A percentile compares a stretch with the other conserved stretches of the same genome.
Evolutionary conservation across 116 monocot species (phyloP).

Genomic region (Iris pallida): DNA sequence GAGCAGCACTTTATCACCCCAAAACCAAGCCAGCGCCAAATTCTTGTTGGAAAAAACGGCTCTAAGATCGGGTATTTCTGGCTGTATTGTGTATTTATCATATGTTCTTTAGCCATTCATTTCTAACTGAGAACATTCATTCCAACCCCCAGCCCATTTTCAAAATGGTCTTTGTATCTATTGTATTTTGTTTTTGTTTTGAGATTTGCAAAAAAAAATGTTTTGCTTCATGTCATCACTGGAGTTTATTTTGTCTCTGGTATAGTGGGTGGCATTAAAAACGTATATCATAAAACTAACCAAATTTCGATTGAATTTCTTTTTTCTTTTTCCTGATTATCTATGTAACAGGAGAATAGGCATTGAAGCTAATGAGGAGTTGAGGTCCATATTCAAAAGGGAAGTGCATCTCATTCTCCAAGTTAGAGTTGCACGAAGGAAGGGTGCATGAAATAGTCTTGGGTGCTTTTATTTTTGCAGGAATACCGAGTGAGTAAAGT

Average conservation of each 20-base stretch:
- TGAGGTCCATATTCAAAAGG: conserved; percentile 84
- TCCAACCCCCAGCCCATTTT: too few species aligned
- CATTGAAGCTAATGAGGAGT: conserved; percentile 90
- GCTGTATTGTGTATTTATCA: not conserved
- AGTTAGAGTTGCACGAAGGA: conserved; percentile 71
- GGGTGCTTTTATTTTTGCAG: not conserved
- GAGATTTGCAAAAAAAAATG: too few species aligned
- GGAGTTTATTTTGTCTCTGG: too few species aligned
- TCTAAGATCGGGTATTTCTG: conserved; percentile 83
- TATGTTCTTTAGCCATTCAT: not conserved
- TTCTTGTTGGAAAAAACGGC: conserved; percentile 97
- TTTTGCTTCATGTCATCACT: too few species aligned
- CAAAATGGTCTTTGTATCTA: too few species aligned
- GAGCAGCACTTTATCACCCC: conserved; percentile 92
- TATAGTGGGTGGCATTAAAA: too few species aligned
- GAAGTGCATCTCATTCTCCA: conserved; percentile 94
- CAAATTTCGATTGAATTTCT: not conserved
- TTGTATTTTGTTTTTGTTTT: too few species aligned
- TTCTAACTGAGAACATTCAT: not conserved
- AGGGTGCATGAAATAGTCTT: conserved; percentile 31
- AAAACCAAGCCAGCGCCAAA: conserved; percentile 81
- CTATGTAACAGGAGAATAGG: conserved; percentile 77
- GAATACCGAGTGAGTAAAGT: not conserved
- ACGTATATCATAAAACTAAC: too few species aligned
- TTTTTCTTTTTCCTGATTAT: conserved; percentile 1